These are phyloP conservation scores for Pulicaria dysenterica DNA, from an alignment of 129 eudicot genomes.

Conservation along the genomic window DNA sequence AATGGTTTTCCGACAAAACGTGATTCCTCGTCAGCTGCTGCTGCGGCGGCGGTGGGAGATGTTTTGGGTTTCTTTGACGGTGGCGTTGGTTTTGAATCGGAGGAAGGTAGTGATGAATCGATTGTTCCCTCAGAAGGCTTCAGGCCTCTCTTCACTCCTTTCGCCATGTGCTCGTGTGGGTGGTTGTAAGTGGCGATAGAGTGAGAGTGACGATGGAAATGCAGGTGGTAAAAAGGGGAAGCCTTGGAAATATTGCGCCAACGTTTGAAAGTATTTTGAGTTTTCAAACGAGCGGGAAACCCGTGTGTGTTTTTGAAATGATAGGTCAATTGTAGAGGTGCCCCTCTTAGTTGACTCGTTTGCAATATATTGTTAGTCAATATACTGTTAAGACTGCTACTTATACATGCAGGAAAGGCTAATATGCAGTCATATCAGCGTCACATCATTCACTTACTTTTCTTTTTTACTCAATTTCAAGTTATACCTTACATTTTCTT, in stretches of 20 bases:
- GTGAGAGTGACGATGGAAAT: constrained; percentile 1
- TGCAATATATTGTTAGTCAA: no score
- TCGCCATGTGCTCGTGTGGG: constrained; percentile 16
- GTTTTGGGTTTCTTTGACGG: constrained; percentile 34
- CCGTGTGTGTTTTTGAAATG: neutral
- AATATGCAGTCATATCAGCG: no score
- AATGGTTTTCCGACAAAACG: constrained; percentile 40
- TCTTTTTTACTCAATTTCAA: no score
- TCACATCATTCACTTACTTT: no score
- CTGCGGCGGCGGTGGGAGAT: constrained; percentile 1
- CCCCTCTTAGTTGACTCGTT: neutral
- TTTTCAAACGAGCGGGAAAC: constrained; percentile 37
- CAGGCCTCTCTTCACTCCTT: constrained; percentile 23
- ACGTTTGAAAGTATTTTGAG: constrained; percentile 24
- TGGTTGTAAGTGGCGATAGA: neutral
- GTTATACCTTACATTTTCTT: no score
- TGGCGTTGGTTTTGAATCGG: constrained; percentile 30
- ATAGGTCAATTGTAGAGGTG: neutral
- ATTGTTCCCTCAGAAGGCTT: constrained; percentile 25
- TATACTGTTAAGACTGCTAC: no score
- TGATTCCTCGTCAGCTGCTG: constrained; percentile 29
- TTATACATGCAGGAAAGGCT: no score
- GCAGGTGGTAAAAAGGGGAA: neutral
- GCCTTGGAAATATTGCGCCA: neutral
- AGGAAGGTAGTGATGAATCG: constrained; percentile 12